Base-by-base conservation (phyloP, 1,284 basidiomycete genomes). In the Entoloma clypeatum region DNA sequence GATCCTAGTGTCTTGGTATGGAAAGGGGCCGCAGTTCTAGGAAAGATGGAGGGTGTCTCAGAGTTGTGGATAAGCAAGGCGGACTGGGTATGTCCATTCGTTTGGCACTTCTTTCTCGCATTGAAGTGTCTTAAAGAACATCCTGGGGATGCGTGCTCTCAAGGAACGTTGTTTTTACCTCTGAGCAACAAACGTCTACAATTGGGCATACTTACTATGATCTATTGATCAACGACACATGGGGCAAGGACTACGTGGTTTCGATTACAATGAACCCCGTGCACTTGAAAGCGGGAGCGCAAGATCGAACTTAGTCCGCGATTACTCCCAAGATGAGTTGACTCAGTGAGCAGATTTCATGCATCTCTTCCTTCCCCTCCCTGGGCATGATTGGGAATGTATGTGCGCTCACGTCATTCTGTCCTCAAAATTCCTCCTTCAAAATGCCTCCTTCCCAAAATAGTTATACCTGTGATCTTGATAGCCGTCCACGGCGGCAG, bases 11-110 rank as follows among this genome's bases (percentile, higher is more conserved):
- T 92, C 36, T 73, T 98, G 28, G 82, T 82, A 16, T 99, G 95
- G 95, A 97, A 97, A 63, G 95, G 95, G 4, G 92, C 88, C 13
- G 81, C 87, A n/a, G 91, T 96, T 14, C 78, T 98, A 44, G 91
- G 86, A 21, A 89, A 92, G 62, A 86, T 99, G 74, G 95, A 98
- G 36, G 79, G 81, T 1, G 79, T 89, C 41, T 74, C 79, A 35
- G 95, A 99, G 55, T 67, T 97, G 50, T 98, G 95, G 92, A 72
- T 98, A 31, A 80, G 86, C 9, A 67, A 72, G 40, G 72, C 81
- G 31, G 95, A 99, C 62, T 98, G 92, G 92, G 88, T 90, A 63
- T 41, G 55, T 58, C 23, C 39, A 41, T 39, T 41, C 33, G 10
- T 39, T 30, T 26, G n/a, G 27, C 13, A n/a, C 24, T 25, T 47